Percentiles rank a stretch among this genome's conserved stretches.
Evolutionary conservation across 2,329 filamentous ascomycete species (phyloP).

Genomic region (Aspergillus oerlinghausenensis): DNA sequence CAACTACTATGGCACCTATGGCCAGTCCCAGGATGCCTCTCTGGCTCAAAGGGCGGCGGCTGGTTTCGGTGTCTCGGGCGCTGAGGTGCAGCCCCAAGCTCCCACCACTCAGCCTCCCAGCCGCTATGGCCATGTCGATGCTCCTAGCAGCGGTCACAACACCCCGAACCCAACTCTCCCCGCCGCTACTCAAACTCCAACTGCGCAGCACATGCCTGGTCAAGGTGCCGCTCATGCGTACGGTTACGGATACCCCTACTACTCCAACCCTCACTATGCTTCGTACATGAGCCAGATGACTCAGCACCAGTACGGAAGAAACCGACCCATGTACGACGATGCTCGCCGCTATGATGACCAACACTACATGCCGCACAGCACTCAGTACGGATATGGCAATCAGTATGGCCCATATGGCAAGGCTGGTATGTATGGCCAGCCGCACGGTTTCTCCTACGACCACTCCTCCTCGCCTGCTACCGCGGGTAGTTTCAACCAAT

Average conservation of each 20-base stretch:
- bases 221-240: conserved; percentile 50
- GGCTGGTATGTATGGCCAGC: conserved; percentile 60
- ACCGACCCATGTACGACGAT: conserved; percentile 48
- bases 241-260: conserved; percentile 58
- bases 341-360: conserved; percentile 45
- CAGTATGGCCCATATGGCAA: conserved; percentile 52
- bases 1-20: conserved; percentile 63
- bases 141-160: conserved; percentile 84
- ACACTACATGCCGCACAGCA: conserved; percentile 42
- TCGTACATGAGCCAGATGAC: conserved; percentile 56
- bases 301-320: conserved; percentile 44
- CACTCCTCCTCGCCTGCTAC: conserved; percentile 62
- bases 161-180: conserved; percentile 76
- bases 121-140: conserved; percentile 61
- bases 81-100: conserved; percentile 56
- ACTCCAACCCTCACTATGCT: conserved; percentile 58
- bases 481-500: conserved; percentile 43
- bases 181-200: conserved; percentile 51
- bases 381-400: conserved; percentile 53
- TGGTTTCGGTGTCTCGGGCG: conserved; percentile 62
- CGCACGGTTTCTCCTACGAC: conserved; percentile 61
- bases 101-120: conserved; percentile 71
- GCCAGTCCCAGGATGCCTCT: conserved; percentile 68
- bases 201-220: conserved; percentile 49
- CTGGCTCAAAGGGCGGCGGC: conserved; percentile 70